Percentiles rank a stretch among this genome's conserved stretches.
Conservation (phyloP, 352 stramenopile species). For the Globisporangium paroecandrum region DNA sequence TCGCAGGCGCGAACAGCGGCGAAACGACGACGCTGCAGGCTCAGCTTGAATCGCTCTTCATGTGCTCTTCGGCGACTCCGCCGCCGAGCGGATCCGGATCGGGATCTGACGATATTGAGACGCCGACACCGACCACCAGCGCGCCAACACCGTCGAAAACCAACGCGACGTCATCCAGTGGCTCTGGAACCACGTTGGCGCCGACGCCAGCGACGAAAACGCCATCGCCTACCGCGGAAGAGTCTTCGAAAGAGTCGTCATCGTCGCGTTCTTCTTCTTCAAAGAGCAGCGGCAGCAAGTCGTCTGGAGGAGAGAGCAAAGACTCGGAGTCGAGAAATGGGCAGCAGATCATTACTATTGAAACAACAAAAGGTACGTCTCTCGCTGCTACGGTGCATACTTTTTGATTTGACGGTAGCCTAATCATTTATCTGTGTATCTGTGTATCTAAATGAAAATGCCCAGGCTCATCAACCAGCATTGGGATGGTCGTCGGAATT, state of each 20-base stretch:
- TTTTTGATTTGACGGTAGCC: background rate
- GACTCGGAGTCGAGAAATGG: background rate
- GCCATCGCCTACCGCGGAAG: background rate
- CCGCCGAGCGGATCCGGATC: background rate
- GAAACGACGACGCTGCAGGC: background rate
- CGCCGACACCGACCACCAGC: background rate
- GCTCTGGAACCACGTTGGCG: background rate
- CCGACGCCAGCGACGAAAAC: background rate
- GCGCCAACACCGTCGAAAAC: background rate
- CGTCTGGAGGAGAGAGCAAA: background rate
- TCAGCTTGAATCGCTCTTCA: background rate
- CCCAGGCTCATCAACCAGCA: background rate
- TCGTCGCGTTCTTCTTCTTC: background rate
- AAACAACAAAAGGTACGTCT: background rate
- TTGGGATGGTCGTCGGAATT: background rate
- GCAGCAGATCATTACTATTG: background rate
- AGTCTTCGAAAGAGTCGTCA: background rate
- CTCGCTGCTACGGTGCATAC: background rate
- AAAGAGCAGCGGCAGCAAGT: background rate
- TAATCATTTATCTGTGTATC: background rate
- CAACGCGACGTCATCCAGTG: background rate
- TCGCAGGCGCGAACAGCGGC: background rate
- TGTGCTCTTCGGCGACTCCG: background rate
- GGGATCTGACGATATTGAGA: background rate
- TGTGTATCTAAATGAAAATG: background rate